Conservation (phyloP, 2,329 filamentous ascomycete genomes). For the Ceratocystis albifundus region DNA sequence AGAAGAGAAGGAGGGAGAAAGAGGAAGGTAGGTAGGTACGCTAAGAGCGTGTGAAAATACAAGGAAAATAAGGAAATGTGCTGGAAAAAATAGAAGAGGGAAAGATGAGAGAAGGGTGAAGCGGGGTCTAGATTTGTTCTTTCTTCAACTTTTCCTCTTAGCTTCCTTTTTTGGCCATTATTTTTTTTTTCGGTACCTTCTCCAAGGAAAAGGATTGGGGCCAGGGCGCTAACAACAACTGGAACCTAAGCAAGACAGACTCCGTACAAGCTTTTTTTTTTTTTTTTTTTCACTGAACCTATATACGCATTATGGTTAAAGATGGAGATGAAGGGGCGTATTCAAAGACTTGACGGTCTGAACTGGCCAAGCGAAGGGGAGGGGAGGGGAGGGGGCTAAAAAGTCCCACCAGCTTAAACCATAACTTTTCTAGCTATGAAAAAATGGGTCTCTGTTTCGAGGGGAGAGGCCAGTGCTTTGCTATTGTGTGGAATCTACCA, state of each 20-base stretch:
- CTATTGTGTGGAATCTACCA: neutral
- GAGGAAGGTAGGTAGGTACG: neutral
- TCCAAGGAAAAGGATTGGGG: neutral
- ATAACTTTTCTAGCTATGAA: neutral
- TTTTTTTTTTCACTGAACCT: no score
- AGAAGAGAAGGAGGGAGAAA: slow-evolving; percentile 2
- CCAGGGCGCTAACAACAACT: neutral
- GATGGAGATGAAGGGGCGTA: neutral
- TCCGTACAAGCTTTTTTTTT: no score
- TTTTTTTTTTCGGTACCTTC: neutral
- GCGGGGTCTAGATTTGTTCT: slow-evolving; percentile 1
- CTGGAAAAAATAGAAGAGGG: neutral
- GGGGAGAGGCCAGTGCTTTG: neutral
- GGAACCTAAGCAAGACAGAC: neutral
- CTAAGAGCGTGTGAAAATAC: slow-evolving; percentile 1
- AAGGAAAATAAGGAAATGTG: slow-evolving; percentile 6
- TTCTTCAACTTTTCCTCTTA: slow-evolving; percentile 3
- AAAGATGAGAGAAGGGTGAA: neutral
- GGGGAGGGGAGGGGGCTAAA: no score
- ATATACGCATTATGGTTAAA: neutral
- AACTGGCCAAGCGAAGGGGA: neutral
- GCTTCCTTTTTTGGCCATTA: neutral
- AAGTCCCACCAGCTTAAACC: neutral
- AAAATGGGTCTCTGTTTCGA: neutral
- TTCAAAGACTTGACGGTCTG: neutral